phyloP scores from a whole-genome alignment of 2,329 filamentous ascomycete genomes.

The Trichoderma harzianum region DNA sequence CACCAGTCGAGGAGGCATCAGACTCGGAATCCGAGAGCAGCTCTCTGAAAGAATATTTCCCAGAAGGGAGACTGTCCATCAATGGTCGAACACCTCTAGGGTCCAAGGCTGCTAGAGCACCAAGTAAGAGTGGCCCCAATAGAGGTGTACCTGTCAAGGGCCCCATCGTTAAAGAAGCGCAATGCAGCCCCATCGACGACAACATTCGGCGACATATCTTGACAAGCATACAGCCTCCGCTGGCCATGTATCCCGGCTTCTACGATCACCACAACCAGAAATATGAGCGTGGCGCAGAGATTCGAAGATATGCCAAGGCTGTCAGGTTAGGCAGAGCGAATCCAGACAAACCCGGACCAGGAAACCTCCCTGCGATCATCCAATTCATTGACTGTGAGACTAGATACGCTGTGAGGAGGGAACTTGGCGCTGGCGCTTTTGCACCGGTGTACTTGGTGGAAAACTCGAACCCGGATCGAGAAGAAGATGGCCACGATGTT shows the following conservation, averaged over 20 bases:
- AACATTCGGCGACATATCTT: slow-evolving; percentile 71
- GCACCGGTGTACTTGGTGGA: slow-evolving; percentile 93
- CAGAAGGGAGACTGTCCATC: slow-evolving; percentile 46
- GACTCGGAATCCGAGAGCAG: slow-evolving; percentile 58
- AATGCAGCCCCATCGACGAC: slow-evolving; percentile 89
- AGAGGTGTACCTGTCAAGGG: slow-evolving; percentile 53
- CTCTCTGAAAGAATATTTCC: slow-evolving; percentile 65
- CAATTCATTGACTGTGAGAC: slow-evolving; percentile 62
- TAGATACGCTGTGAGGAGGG: slow-evolving; percentile 74
- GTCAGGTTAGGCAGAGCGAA: slow-evolving; percentile 55
- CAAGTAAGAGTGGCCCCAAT: slow-evolving; percentile 31
- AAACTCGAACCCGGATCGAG: slow-evolving; percentile 54
- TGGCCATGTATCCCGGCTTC: slow-evolving; percentile 75
- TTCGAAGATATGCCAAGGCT: slow-evolving; percentile 76
- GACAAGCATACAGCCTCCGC: slow-evolving; percentile 66
- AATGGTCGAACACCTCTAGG: slow-evolving; percentile 51
- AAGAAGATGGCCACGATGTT: slow-evolving; percentile 45
- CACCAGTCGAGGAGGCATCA: slow-evolving; percentile 32
- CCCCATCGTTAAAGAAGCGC: slow-evolving; percentile 73
- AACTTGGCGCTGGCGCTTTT: slow-evolving; percentile 90
- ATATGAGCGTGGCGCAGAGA: slow-evolving; percentile 67
- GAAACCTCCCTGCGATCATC: slow-evolving; percentile 60
- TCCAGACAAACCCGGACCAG: slow-evolving; percentile 59
- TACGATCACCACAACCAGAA: slow-evolving; percentile 64
- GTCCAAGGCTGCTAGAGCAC: slow-evolving; percentile 37